A percentile compares a stretch with the other conserved stretches of the same genome.
phyloP scores from a whole-genome alignment of 768 basidiomycete genomes.

The Rhizopogon roseolus region DNA sequence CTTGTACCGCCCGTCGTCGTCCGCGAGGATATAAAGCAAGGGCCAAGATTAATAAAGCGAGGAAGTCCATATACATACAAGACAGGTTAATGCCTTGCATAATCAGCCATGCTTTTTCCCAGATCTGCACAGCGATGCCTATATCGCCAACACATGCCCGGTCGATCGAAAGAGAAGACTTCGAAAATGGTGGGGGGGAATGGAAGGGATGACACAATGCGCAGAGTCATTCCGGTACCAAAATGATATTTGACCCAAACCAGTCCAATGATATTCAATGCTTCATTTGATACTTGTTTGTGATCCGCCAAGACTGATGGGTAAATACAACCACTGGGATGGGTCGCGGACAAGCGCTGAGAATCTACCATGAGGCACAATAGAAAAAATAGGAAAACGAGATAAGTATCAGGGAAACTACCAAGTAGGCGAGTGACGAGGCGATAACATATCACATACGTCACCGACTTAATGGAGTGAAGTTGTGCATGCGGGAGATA shows the following conservation, averaged over 20 bases:
- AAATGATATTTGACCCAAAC: not conserved
- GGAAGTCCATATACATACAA: not conserved
- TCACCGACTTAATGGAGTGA: not conserved
- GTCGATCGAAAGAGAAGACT: not conserved
- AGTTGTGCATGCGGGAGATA: not conserved
- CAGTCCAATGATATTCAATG: not conserved
- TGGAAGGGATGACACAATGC: not conserved
- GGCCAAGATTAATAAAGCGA: not conserved
- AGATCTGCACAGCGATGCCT: not conserved
- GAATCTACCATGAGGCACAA: not conserved
- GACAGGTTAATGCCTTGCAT: not conserved
- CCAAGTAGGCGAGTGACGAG: not conserved
- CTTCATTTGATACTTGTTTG: conserved; percentile 1
- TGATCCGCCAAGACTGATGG: not conserved
- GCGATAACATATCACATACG: not conserved
- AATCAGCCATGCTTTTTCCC: not conserved
- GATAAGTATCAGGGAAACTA: not conserved
- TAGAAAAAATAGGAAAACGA: not conserved
- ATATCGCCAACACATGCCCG: not conserved
- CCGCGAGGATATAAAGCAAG: not conserved
- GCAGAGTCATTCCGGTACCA: not conserved
- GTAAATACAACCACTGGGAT: not conserved
- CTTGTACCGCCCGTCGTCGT: not conserved
- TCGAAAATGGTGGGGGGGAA: not conserved
- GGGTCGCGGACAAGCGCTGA: not conserved